Conservation (phyloP, 1,139 yeast species). For the Nematodospora anomalae region DNA sequence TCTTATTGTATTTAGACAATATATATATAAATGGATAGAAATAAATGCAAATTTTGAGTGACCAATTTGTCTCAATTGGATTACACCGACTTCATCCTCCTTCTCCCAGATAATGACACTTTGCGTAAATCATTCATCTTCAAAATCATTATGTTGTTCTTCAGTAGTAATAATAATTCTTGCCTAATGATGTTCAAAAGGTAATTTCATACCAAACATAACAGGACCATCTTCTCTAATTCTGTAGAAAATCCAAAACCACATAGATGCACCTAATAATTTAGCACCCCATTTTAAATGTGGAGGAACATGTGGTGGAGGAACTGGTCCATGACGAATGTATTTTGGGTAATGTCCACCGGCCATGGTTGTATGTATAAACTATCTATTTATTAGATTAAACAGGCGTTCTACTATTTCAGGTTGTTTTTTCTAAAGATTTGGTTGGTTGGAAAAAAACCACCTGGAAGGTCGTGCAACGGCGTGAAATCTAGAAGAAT, state of each 20-base stretch:
- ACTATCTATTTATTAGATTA: neutral
- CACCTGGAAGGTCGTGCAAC: neutral
- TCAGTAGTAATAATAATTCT: neutral
- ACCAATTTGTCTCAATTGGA: neutral
- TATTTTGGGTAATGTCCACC: slow-evolving; percentile 47
- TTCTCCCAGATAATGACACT: neutral
- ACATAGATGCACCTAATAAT: slow-evolving; percentile 77
- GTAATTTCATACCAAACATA: slow-evolving; percentile 50
- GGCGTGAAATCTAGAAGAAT: neutral
- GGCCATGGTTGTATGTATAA: slow-evolving; percentile 37
- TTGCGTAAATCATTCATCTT: neutral
- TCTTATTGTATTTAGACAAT: neutral
- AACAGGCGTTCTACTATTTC: neutral
- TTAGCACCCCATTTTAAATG: slow-evolving; percentile 60
- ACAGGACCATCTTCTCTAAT: slow-evolving; percentile 69
- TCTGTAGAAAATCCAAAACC: slow-evolving; percentile 84
- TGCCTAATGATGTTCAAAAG: slow-evolving; percentile 35
- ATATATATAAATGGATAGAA: slow-evolving; percentile 8
- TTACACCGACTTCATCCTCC: neutral
- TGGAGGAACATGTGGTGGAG: slow-evolving; percentile 55
- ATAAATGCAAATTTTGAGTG: neutral
- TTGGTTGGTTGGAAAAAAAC: slow-evolving; percentile 8
- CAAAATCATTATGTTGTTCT: neutral
- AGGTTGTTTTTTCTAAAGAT: slow-evolving; percentile 1
- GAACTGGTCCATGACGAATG: slow-evolving; percentile 54